A percentile compares a stretch with the other conserved stretches of the same genome.
Conservation (phyloP, 164 flowering plant species). For the Kingdonia uniflora region DNA sequence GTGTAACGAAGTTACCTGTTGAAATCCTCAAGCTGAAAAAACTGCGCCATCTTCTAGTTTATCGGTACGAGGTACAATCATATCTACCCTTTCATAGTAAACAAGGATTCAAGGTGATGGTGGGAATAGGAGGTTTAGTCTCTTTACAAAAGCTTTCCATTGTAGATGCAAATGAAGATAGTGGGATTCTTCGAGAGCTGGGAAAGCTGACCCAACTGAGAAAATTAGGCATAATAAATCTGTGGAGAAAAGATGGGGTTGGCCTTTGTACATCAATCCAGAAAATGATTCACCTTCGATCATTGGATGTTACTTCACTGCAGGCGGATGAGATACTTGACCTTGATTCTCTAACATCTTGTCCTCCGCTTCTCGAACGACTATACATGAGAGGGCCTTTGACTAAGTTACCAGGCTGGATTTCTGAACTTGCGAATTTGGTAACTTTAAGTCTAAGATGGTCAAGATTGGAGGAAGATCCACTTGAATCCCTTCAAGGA, state of each 20-base stretch:
- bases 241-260: slow-evolving; percentile 2
- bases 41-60: slow-evolving; percentile 7
- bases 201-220: slow-evolving; percentile 8
- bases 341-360: not conserved
- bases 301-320: not conserved
- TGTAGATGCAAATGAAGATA: slow-evolving; percentile 4
- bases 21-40: slow-evolving; percentile 4
- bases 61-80: not conserved
- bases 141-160: slow-evolving; percentile 7
- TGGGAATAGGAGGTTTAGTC: not conserved
- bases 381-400: slow-evolving; percentile 1
- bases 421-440: not conserved
- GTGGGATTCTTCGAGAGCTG: not conserved
- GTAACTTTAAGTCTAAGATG: not conserved
- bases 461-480: slow-evolving; percentile 7
- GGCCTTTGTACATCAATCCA: slow-evolving; percentile 5
- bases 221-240: not conserved
- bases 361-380: slow-evolving; percentile 2
- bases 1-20: slow-evolving; percentile 6
- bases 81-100: not conserved
- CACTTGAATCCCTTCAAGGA: not conserved
- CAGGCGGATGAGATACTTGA: slow-evolving; percentile 2
- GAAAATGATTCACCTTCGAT: slow-evolving; percentile 2
- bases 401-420: not conserved
- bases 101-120: slow-evolving; percentile 1